A percentile compares a stretch with the other conserved stretches of the same genome.
These are phyloP conservation scores for Pyracantha coccinea DNA, from an alignment of 331 rosid genomes.

Conservation along the genomic window DNA sequence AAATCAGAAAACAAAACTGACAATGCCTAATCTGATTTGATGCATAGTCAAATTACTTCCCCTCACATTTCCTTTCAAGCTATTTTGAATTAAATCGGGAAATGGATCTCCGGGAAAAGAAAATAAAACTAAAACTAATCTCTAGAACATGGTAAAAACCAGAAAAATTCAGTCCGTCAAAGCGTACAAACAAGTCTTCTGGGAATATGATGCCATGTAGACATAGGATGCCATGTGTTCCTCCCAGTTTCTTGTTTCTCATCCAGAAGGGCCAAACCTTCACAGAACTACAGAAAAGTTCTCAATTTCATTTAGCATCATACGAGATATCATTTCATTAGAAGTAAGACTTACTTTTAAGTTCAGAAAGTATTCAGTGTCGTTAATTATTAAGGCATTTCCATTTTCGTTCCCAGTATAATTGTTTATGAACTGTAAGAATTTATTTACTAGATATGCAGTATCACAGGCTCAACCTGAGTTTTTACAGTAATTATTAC, in stretches of 20 bases:
- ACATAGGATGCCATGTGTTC: constrained; percentile 5
- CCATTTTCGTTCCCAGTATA: background rate
- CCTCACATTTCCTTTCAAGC: background rate
- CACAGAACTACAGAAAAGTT: background rate
- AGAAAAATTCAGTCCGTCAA: background rate
- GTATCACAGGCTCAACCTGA: background rate
- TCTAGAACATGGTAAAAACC: background rate
- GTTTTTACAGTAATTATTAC: background rate
- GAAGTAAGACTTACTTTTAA: background rate
- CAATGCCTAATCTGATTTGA: background rate
- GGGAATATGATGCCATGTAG: background rate
- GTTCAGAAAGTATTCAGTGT: background rate
- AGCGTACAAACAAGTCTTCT: background rate
- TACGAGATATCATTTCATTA: background rate
- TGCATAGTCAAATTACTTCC: background rate
- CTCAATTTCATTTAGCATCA: background rate
- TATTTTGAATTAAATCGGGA: background rate
- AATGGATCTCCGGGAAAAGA: background rate
- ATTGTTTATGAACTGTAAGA: background rate
- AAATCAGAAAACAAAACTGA: background rate
- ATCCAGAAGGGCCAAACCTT: background rate
- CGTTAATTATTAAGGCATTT: background rate
- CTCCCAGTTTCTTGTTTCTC: constrained; percentile 5
- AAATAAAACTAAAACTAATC: background rate
- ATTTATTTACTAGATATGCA: background rate